A percentile compares a stretch with the other conserved stretches of the same genome.
Conservation (phyloP, 140 eudicot species). For the Erigeron philadelphicus region DNA sequence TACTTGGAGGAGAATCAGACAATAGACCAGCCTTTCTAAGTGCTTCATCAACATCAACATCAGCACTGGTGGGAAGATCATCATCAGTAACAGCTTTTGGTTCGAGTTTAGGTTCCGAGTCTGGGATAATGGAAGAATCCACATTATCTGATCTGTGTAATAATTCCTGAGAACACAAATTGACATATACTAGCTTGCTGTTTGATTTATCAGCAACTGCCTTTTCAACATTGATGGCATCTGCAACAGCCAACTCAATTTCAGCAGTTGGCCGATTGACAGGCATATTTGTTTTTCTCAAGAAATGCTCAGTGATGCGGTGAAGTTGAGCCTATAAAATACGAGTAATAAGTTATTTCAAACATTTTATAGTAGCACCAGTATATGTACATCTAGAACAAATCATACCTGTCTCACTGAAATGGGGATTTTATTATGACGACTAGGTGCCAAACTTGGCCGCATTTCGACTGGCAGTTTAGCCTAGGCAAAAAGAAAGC, state of each 20-base stretch:
- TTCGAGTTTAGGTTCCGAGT: constrained; percentile 34
- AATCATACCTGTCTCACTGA: constrained; percentile 80
- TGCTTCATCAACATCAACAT: constrained; percentile 66
- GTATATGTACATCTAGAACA: constrained; percentile 12
- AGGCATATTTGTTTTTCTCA: constrained; percentile 67
- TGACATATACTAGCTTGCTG: constrained; percentile 78
- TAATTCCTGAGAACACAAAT: constrained; percentile 78
- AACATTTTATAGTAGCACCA: background rate
- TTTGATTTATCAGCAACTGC: constrained; percentile 71
- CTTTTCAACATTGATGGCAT: constrained; percentile 88
- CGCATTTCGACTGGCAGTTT: constrained; percentile 80
- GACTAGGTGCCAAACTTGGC: constrained; percentile 70
- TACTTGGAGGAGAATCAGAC: constrained; percentile 84
- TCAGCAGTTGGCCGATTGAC: constrained; percentile 61
- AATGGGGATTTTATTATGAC: constrained; percentile 73
- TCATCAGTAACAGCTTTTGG: constrained; percentile 25
- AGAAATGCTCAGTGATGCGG: constrained; percentile 77
- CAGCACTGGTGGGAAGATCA: constrained; percentile 31
- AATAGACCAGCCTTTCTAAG: constrained; percentile 73
- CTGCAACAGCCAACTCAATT: constrained; percentile 89
- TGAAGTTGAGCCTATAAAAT: constrained; percentile 77
- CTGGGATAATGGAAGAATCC: constrained; percentile 26
- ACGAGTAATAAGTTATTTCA: constrained; percentile 5
- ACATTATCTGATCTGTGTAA: constrained; percentile 42
- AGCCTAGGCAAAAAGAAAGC: constrained; percentile 48